phyloP scores from a whole-genome alignment of 495 filamentous ascomycete genomes.

The Neurospora africana region DNA sequence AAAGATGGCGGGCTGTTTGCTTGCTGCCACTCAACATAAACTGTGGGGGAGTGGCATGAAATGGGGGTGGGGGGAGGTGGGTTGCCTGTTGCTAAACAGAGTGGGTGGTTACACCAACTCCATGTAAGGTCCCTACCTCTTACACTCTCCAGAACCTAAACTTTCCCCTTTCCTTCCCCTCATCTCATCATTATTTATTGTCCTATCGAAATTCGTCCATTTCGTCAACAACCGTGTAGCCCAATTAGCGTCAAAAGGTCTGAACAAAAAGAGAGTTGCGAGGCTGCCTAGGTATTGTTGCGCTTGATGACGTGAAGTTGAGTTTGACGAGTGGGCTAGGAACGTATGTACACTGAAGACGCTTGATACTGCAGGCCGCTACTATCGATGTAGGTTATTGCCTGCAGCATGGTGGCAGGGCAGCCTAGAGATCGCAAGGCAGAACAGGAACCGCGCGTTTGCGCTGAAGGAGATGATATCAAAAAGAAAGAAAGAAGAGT shows the following conservation, averaged over 20 bases:
- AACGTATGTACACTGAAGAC: not conserved
- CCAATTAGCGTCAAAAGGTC: not conserved
- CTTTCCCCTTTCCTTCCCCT: not conserved
- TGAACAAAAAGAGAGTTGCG: not conserved
- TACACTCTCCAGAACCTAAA: not conserved
- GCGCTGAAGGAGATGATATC: not conserved
- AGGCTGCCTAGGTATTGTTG: not conserved
- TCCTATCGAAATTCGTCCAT: not conserved
- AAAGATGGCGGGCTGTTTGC: not conserved
- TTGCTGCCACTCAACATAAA: not conserved
- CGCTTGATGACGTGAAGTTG: not conserved
- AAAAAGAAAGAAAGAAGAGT: not conserved
- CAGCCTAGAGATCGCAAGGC: not conserved
- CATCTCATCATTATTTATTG: not conserved
- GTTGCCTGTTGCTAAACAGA: not conserved
- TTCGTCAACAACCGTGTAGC: not conserved
- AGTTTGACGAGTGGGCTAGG: not conserved
- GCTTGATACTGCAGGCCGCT: not conserved
- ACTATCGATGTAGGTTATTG: not conserved
- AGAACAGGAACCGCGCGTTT: not conserved
- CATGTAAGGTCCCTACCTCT: not conserved
- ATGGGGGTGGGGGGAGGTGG: not conserved
- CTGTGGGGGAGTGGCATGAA: not conserved
- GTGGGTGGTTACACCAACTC: not conserved
- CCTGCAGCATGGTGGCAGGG: not conserved